Conservation (phyloP, 1,284 basidiomycete species). For the Fomitopsis palustris region DNA sequence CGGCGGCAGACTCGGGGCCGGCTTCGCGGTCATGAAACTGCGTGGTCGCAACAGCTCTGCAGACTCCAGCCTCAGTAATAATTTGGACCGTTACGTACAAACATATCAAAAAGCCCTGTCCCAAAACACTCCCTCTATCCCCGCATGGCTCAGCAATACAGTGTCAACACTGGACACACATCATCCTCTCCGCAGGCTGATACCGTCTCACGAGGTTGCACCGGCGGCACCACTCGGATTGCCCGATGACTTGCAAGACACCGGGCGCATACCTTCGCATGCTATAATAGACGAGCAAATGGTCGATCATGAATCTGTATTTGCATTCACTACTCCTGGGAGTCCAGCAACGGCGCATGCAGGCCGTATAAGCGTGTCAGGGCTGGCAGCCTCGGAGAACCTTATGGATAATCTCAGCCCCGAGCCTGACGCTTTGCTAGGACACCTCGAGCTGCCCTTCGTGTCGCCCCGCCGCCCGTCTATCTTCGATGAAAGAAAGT, state of each 20-base stretch:
- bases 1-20: constrained; percentile 33
- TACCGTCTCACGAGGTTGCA: neutral
- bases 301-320: neutral
- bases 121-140: constrained; percentile 25
- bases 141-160: constrained; percentile 44
- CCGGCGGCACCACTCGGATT: neutral
- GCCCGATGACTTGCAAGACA: neutral
- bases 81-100: neutral
- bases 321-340: constrained; percentile 1
- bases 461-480: neutral
- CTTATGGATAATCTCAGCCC: neutral
- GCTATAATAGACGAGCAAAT: neutral
- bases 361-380: neutral
- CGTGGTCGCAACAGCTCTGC: constrained; percentile 5
- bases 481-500: neutral
- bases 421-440: neutral
- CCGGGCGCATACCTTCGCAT: neutral
- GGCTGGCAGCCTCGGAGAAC: neutral
- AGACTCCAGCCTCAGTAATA: neutral
- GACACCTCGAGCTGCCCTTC: neutral
- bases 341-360: neutral
- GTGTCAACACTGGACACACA: constrained; percentile 36
- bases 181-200: constrained; percentile 43
- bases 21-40: constrained; percentile 44
- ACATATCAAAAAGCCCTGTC: neutral